Conservation (phyloP, 176 grass and related monocot species). For the Zea luxurians region DNA sequence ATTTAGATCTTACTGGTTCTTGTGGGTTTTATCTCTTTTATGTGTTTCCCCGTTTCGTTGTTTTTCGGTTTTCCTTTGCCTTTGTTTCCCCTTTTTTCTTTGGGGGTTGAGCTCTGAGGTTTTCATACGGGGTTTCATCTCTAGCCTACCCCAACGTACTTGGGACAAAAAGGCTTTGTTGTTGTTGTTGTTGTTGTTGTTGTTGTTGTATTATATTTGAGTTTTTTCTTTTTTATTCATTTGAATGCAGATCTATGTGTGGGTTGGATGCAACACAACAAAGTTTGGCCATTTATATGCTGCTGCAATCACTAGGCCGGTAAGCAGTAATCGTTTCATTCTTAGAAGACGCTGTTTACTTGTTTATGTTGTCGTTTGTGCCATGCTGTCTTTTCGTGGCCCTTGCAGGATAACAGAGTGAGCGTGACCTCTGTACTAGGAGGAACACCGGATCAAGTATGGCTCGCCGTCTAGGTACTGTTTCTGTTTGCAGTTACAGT, state of each 20-base stretch:
- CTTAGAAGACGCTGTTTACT: background rate
- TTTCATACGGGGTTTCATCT: no score
- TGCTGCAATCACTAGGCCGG: slow-evolving; percentile 71
- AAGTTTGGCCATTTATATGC: slow-evolving; percentile 92
- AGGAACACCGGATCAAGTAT: slow-evolving; percentile 80
- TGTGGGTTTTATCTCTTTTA: no score
- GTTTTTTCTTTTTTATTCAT: background rate
- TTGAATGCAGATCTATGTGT: slow-evolving; percentile 71
- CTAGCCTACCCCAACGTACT: no score
- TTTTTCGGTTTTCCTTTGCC: no score
- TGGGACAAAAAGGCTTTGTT: no score
- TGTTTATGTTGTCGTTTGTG: background rate
- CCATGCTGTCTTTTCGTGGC: background rate
- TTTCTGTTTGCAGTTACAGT: background rate
- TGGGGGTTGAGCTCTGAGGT: no score
- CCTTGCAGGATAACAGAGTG: slow-evolving; percentile 57
- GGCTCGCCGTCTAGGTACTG: slow-evolving; percentile 69
- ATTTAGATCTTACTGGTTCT: no score
- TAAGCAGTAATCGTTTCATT: slow-evolving; percentile 32
- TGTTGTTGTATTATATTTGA: no score
- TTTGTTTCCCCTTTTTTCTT: no score
- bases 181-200: no score
- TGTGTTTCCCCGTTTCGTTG: no score
- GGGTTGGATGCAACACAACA: slow-evolving; percentile 83
- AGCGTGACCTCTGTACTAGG: slow-evolving; percentile 80